Base-by-base conservation (phyloP, 2,329 filamentous ascomycete genomes). In the Trichoderma sp. region DNA sequence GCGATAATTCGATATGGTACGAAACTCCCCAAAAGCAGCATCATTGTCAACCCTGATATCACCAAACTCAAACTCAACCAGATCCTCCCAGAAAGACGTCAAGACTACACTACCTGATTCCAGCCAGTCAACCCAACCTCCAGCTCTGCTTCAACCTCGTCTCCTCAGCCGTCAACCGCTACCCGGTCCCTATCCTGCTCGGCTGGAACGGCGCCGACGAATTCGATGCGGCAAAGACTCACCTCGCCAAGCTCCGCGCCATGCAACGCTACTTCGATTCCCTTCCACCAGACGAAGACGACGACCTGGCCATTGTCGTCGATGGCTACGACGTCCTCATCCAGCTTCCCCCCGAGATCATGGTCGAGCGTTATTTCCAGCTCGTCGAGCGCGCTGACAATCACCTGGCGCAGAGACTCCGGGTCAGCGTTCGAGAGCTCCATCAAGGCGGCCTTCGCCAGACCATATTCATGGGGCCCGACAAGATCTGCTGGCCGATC, bases 261-360 rank as follows among this genome's bases (percentile, higher is more conserved):
- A 73, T 79, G 15, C 65, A 74, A 48, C 70, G 72, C n/a, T 78
- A 79, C 60, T 69, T 79, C 15, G 64, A 75, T 39, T 67, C 68
- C 17, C 68, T 78, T 3, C 64, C 66, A 9, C 39, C 61, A 2
- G 70, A 67, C 9, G 71, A 75, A 5, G 74, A 87, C 64, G 78
- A 85, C 21, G 88, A 91, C 72, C 74, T 91, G 30, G 81, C 89
- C 7, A 75, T 90, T 65, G 79, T 90, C 54, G 80, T 88, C 6
- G 88, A 90, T 72, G 86, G 84, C 1, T 82, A 85, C 72, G 86
- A 90, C 66, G 80, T 86, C 1, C 86, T 87, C 77, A 85, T 90
- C 66, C 88, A 91, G 72, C 77, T 90, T 2, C 86, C 87, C 0
- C 82, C 85, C 3, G 83, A 88, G 48, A 79, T 90, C 21, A 76